phyloP scores from a whole-genome alignment of 352 stramenopile genomes.

The Pythium coloratum region DNA sequence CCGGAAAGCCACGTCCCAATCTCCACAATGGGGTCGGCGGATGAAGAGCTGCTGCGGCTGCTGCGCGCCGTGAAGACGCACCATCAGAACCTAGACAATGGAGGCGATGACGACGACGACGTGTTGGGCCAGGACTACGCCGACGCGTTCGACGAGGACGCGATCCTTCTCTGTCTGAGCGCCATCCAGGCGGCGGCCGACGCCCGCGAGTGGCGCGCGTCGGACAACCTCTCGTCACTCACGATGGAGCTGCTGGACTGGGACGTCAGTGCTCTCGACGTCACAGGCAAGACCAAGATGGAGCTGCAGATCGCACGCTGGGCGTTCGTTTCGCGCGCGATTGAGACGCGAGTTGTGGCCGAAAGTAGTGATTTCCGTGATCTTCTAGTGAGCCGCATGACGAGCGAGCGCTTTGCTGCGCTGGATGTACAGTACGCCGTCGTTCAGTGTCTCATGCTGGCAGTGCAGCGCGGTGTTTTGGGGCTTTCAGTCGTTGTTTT shows the following conservation, averaged over 20 bases:
- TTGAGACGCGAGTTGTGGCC: slow-evolving; percentile 7
- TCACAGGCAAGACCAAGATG: slow-evolving; percentile 19
- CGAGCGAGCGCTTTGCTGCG: slow-evolving; percentile 24
- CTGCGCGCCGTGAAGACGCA: slow-evolving; percentile 27
- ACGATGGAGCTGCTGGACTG: slow-evolving; percentile 25
- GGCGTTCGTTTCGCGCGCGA: slow-evolving; percentile 12
- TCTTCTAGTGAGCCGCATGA: slow-evolving; percentile 16
- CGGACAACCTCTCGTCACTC: slow-evolving; percentile 8
- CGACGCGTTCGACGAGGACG: slow-evolving; percentile 24
- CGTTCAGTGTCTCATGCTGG: slow-evolving; percentile 6
- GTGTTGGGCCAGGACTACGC: slow-evolving; percentile 9
- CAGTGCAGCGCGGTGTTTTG: slow-evolving; percentile 13
- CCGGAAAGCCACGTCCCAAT: no score
- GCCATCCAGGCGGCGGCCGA: slow-evolving; percentile 20
- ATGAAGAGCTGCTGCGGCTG: slow-evolving; percentile 20
- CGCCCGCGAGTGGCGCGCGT: slow-evolving; percentile 5
- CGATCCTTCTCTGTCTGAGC: slow-evolving; percentile 23
- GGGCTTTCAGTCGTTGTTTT: slow-evolving; percentile 23
- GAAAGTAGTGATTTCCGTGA: background rate
- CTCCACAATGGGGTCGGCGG: slow-evolving; percentile 3
- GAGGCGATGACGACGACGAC: background rate
- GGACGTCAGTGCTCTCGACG: slow-evolving; percentile 3
- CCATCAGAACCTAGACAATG: background rate
- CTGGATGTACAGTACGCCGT: slow-evolving; percentile 26
- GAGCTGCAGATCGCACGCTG: slow-evolving; percentile 21